Percentiles rank a stretch among this genome's conserved stretches.
These are phyloP conservation scores for Agrocybe praecox DNA, from an alignment of 768 basidiomycete genomes.

Conservation along the genomic window DNA sequence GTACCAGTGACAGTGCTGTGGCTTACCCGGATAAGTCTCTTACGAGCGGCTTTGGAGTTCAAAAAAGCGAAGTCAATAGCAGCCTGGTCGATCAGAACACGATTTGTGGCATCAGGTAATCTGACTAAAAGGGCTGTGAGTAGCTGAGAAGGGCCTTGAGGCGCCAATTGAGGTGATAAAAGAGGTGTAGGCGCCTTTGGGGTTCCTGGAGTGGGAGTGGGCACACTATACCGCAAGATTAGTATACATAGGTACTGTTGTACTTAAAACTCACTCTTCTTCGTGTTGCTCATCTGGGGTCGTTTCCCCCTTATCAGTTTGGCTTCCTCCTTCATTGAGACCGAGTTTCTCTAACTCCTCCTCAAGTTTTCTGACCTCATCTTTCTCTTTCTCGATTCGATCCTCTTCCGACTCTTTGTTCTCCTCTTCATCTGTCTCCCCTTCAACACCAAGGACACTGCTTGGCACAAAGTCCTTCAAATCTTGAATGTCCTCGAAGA, in stretches of 20 bases:
- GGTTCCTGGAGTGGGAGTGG: constrained; percentile 70
- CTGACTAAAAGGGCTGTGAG: constrained; percentile 89
- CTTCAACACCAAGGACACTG: constrained; percentile 79
- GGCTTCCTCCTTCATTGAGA: constrained; percentile 27
- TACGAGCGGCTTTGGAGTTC: constrained; percentile 95
- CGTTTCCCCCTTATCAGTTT: constrained; percentile 7
- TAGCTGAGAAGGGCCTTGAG: constrained; percentile 92
- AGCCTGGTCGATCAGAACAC: constrained; percentile 86
- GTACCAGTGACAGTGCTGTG: neutral
- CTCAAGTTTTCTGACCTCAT: constrained; percentile 75
- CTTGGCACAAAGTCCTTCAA: constrained; percentile 90
- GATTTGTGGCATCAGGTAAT: constrained; percentile 93
- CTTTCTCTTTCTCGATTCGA: constrained; percentile 57
- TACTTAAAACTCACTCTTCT: constrained; percentile 35
- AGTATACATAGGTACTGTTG: constrained; percentile 17
- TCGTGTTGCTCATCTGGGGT: constrained; percentile 36
- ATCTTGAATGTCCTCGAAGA: constrained; percentile 93
- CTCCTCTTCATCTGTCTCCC: constrained; percentile 44
- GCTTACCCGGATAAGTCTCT: constrained; percentile 80
- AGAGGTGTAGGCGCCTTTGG: constrained; percentile 64
- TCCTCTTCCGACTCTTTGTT: constrained; percentile 55
- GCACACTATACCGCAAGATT: constrained; percentile 26
- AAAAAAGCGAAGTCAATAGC: constrained; percentile 96
- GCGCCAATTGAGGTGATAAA: constrained; percentile 69
- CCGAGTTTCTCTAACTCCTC: constrained; percentile 77